Evolutionary conservation across 2,329 filamentous ascomycete genomes (phyloP).

Genomic region (Daldinia sp.): DNA sequence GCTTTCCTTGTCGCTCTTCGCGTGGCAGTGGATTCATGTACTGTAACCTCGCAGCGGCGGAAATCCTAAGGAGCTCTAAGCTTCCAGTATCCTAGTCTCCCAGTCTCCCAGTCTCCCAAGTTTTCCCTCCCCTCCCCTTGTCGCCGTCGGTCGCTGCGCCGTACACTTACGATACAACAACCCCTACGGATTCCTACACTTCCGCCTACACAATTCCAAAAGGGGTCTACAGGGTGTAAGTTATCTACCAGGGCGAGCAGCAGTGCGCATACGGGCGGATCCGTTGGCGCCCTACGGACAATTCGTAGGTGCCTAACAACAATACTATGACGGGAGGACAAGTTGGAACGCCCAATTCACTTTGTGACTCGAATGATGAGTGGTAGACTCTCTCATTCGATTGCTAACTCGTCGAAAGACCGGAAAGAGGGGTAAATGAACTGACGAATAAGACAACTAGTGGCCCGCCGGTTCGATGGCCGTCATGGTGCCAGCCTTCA

Average conservation of each 20-base stretch:
- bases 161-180: constrained; percentile 16
- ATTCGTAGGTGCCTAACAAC: constrained; percentile 34
- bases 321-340: constrained; percentile 28
- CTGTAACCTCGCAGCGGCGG: constrained; percentile 27
- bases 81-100: too few species aligned
- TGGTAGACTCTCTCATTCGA: constrained; percentile 21
- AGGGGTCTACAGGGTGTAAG: constrained; percentile 6
- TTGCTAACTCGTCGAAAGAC: constrained; percentile 23
- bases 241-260: constrained; percentile 20
- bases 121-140: background rate
- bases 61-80: constrained; percentile 26
- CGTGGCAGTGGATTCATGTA: constrained; percentile 38
- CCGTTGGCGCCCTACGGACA: constrained; percentile 29
- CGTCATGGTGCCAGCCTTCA: constrained; percentile 10
- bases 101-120: too few species aligned
- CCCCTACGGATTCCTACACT: constrained; percentile 5
- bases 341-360: constrained; percentile 26
- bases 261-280: constrained; percentile 27
- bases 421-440: constrained; percentile 24
- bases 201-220: constrained; percentile 21
- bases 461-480: constrained; percentile 32
- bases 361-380: constrained; percentile 24
- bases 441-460: constrained; percentile 26
- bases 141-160: constrained; percentile 14
- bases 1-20: constrained; percentile 30